Percentiles rank a stretch among this genome's conserved stretches.
Evolutionary conservation across 495 filamentous ascomycete species (phyloP).

Genomic region (Bacidia rubella): DNA sequence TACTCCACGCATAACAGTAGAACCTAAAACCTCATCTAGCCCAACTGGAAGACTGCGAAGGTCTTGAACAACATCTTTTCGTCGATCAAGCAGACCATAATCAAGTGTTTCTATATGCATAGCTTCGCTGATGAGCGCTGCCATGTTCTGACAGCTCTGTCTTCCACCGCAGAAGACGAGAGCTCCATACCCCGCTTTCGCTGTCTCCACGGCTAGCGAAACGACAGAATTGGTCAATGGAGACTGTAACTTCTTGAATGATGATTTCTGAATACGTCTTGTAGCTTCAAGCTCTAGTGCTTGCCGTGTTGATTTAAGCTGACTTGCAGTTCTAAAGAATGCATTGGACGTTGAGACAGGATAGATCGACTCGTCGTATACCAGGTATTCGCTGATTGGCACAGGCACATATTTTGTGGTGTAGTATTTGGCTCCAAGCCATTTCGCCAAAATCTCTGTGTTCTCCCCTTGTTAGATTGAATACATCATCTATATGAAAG

Average conservation of each 20-base stretch:
- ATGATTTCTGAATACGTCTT: constrained; percentile 39
- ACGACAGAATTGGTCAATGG: constrained; percentile 56
- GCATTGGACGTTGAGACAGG: constrained; percentile 45
- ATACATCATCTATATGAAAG: not conserved
- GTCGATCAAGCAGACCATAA: constrained; percentile 36
- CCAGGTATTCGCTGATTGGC: constrained; percentile 61
- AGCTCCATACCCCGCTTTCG: constrained; percentile 51
- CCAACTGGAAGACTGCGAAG: constrained; percentile 53
- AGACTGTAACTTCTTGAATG: constrained; percentile 46
- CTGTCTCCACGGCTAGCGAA: constrained; percentile 53
- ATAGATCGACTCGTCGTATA: constrained; percentile 62
- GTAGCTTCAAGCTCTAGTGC: constrained; percentile 29
- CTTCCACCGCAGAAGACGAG: constrained; percentile 67
- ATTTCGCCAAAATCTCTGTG: constrained; percentile 50
- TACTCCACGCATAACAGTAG: constrained; percentile 50
- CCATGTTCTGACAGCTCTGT: constrained; percentile 49
- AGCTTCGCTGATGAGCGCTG: constrained; percentile 47
- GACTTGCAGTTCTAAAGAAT: constrained; percentile 47
- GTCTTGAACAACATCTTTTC: constrained; percentile 54
- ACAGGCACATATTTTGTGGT: constrained; percentile 62
- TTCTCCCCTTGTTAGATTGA: constrained; percentile 40
- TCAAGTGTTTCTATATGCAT: constrained; percentile 38
- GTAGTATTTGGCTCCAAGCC: constrained; percentile 60
- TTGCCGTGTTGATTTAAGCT: constrained; percentile 31
- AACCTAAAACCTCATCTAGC: constrained; percentile 52